These are phyloP conservation scores for Paecilomyces fulvus DNA, from an alignment of 2,329 filamentous ascomycete species.

Conservation along the genomic window DNA sequence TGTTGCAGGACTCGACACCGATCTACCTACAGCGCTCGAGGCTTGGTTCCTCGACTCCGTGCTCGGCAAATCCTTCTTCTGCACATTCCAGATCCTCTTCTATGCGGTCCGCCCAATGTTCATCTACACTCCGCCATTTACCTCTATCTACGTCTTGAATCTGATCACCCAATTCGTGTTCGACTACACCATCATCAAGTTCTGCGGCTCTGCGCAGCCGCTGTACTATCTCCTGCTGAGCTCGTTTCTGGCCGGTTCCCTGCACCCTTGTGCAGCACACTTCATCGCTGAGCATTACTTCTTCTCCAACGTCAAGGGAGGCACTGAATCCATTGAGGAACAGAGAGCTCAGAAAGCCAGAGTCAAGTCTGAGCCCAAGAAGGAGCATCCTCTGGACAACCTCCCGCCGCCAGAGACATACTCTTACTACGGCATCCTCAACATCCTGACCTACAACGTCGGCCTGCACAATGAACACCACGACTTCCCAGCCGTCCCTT, in stretches of 20 bases:
- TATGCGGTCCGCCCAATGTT: conserved; percentile 95
- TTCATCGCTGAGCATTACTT: conserved; percentile 98
- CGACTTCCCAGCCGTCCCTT: conserved; percentile 94
- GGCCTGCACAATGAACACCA: conserved; percentile 98
- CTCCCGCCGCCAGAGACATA: conserved; percentile 83
- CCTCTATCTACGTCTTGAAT: conserved; percentile 75
- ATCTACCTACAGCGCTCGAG: conserved; percentile 86
- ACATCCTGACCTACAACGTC: conserved; percentile 92
- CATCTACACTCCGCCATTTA: conserved; percentile 82
- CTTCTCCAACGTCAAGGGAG: conserved; percentile 38
- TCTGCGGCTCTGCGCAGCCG: conserved; percentile 47
- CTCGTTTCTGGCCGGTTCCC: conserved; percentile 84
- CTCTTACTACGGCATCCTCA: conserved; percentile 90
- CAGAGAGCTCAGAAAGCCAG: conserved; percentile 21
- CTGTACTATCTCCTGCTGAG: conserved; percentile 78
- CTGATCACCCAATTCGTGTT: conserved; percentile 68
- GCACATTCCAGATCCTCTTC: conserved; percentile 98
- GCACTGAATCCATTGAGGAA: conserved; percentile 47
- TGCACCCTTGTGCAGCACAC: conserved; percentile 91
- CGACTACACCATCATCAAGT: conserved; percentile 59
- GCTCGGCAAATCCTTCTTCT: conserved; percentile 95
- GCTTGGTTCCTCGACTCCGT: conserved; percentile 87
- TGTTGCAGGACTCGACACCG: conserved; percentile 90
- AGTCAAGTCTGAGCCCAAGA: conserved; percentile 13
- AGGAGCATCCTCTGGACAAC: conserved; percentile 47